Evolutionary conservation across 106 monocot species (phyloP).

Genomic region (Xerophyta viscosa): DNA sequence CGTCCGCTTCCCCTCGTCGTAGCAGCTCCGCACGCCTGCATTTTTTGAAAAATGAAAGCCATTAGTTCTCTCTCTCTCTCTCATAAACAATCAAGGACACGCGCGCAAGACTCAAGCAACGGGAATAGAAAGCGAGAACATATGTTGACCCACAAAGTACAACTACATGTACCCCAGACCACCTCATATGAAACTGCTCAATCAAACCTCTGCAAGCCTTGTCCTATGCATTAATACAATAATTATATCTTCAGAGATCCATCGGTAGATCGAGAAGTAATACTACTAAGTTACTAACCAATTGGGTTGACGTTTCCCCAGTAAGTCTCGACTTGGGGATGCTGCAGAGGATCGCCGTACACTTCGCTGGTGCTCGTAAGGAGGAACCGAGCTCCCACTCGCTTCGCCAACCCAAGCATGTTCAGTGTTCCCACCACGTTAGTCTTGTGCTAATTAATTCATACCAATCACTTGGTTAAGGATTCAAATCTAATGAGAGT

Average conservation of each 20-base stretch:
- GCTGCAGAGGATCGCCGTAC: conserved; percentile 88
- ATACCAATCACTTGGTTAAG: background rate
- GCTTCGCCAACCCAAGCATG: conserved; percentile 90
- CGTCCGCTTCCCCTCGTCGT: conserved; percentile 89
- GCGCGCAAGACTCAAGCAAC: background rate
- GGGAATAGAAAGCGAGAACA: no score
- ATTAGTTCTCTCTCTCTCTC: background rate
- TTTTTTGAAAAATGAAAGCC: background rate
- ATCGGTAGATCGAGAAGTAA: conserved; percentile 4
- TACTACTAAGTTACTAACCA: conserved; percentile 23
- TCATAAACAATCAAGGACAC: background rate
- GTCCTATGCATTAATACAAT: no score
- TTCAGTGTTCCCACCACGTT: conserved; percentile 93
- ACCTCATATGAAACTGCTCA: no score
- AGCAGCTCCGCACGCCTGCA: conserved; percentile 87
- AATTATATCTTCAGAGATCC: no score
- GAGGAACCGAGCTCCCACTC: conserved; percentile 75
- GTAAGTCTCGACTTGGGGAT: conserved; percentile 87
- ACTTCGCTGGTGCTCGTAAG: conserved; percentile 97
- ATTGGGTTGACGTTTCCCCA: conserved; percentile 98
- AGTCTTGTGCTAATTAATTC: conserved; percentile 57
- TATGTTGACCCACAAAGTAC: no score
- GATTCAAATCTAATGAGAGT: background rate
- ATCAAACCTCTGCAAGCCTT: no score
- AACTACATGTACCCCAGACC: no score